Conservation (phyloP, 139 green algal species). For the Pedinophyceae sp. region DNA sequence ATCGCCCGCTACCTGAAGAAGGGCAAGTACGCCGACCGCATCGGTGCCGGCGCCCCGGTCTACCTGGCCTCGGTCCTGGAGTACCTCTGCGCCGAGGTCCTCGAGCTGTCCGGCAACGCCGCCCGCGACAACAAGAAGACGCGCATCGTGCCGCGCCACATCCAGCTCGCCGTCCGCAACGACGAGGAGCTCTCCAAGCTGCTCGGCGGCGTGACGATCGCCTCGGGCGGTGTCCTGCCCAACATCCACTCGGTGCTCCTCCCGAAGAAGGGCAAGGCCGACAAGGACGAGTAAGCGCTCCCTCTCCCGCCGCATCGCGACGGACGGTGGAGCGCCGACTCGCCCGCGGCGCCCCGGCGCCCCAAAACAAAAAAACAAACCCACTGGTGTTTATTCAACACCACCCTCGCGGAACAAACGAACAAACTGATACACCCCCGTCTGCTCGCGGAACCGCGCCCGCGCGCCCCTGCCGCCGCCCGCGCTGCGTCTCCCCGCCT, state of each 20-base stretch:
- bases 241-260: conserved; percentile 83
- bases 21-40: conserved; percentile 61
- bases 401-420: no score
- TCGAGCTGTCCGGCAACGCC: conserved; percentile 53
- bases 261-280: conserved; percentile 65
- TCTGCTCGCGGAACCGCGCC: no score
- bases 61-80: conserved; percentile 70
- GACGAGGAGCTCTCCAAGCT: conserved; percentile 44
- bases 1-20: conserved; percentile 71
- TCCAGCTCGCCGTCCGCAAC: conserved; percentile 38
- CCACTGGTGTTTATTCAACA: no score
- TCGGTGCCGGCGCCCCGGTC: conserved; percentile 48
- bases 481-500: no score
- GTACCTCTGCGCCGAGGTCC: conserved; percentile 63
- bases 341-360: no score
- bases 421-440: no score
- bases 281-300: conserved; percentile 32
- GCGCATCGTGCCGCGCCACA: conserved; percentile 45
- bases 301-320: no score
- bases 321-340: no score
- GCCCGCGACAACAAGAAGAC: conserved; percentile 71
- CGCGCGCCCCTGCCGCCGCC: no score
- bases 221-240: conserved; percentile 60
- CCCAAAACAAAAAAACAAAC: no score
- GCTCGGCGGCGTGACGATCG: conserved; percentile 60